Conservation (phyloP, 441 rosid species). For the Eutrema salsugineum region DNA sequence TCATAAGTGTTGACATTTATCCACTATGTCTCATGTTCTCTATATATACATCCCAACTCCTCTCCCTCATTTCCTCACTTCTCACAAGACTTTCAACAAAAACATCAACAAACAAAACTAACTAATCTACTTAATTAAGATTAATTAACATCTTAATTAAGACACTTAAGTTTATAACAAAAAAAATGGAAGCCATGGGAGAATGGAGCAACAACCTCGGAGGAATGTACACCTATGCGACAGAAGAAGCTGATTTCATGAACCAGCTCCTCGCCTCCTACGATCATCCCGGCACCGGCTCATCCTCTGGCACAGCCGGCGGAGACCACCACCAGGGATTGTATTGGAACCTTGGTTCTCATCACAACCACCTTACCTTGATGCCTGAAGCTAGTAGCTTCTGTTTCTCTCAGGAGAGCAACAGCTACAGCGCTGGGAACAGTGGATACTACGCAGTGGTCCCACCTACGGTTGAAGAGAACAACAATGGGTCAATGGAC, state of each 20-base stretch:
- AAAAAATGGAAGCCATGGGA: slow-evolving; percentile 58
- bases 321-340: slow-evolving; percentile 20
- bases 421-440: slow-evolving; percentile 25
- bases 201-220: slow-evolving; percentile 59
- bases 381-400: slow-evolving; percentile 12
- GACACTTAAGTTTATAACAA: background rate
- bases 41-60: slow-evolving; percentile 9
- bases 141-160: slow-evolving; percentile 8
- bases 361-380: slow-evolving; percentile 19
- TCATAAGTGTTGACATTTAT: slow-evolving; percentile 18
- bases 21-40: slow-evolving; percentile 15
- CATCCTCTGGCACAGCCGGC: slow-evolving; percentile 10
- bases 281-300: slow-evolving; percentile 12
- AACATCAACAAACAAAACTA: slow-evolving; percentile 15
- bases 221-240: slow-evolving; percentile 41
- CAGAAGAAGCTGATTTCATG: slow-evolving; percentile 78
- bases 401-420: slow-evolving; percentile 36
- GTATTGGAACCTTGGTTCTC: slow-evolving; percentile 19
- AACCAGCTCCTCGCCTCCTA: slow-evolving; percentile 47
- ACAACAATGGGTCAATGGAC: slow-evolving; percentile 36
- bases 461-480: slow-evolving; percentile 14
- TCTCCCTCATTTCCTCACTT: slow-evolving; percentile 10
- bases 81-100: slow-evolving; percentile 17
- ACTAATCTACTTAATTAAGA: slow-evolving; percentile 10
- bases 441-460: slow-evolving; percentile 33